Evolutionary conservation across 2,329 filamentous ascomycete genomes (phyloP), one percentile per base, ranked within the genome.

Genomic region (Cadophora luteo-olivacea): DNA sequence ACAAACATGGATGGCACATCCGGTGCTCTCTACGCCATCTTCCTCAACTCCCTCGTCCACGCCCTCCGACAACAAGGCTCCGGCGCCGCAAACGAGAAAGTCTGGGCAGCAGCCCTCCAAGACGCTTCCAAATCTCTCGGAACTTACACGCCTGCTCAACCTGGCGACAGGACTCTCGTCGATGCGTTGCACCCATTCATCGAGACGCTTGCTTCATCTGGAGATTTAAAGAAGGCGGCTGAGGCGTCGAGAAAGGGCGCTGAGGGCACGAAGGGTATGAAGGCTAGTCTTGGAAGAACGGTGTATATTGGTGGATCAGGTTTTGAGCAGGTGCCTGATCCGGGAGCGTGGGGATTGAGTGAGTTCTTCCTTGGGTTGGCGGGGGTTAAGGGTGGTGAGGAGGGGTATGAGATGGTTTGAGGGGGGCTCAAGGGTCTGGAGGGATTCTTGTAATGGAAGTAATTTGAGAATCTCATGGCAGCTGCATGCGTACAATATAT

Each of bases 141-240:
- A 45, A 91, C 86, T 77, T 98, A 98, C 80, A 99, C 96, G 1
- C 94, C 95, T 0, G 96, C 96, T 0, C 89, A 91, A 64, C 91
- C 91, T 0, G 96, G 96, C 33, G 96, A 99, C 78, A 87, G 96
- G 62, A 99, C 96, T 0, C 82, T 98, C 45, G 87, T 98, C 41
- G 96, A 99, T 80, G 94, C 95, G 1, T 83, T 99, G 61, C 87
- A 92, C 70, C 96, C 96, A 1, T 99, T 98, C 78, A 90, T 97
- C 63, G 87, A 93, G 54, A 87, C 85, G 3, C 85, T 98, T 2
- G 84, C 81, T 7, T 80, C 86, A 75, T 89, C 89, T 0, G 87
- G 87, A 16, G 87, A 92, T 77, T 79, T 96, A 24, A 85, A 87
- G 72, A 84, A 89, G 77, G 94, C 96, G 8, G 93, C 93, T 0